Conservation (phyloP, 148 eudicot species). For the Fagopyrum tataricum region DNA sequence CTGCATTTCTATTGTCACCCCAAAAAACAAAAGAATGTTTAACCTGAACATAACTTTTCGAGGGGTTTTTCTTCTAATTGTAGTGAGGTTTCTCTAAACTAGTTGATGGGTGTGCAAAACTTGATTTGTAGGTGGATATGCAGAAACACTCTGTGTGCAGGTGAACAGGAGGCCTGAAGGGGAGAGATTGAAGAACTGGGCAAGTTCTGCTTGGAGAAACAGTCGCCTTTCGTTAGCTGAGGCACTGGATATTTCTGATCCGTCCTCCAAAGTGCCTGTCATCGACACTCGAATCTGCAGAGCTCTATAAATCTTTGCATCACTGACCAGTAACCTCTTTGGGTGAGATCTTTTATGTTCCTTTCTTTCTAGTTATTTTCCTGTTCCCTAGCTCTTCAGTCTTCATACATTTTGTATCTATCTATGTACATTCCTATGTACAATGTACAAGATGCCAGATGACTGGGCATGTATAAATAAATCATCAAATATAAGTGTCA, state of each 20-base stretch:
- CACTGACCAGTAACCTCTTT: neutral
- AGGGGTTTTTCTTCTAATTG: too few relatives aligned
- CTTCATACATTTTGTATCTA: neutral
- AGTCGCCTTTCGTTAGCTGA: slow-evolving; percentile 72
- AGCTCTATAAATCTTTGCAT: slow-evolving; percentile 31
- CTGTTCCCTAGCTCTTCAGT: neutral
- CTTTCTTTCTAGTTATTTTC: neutral
- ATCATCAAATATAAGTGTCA: neutral
- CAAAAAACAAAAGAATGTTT: too few relatives aligned
- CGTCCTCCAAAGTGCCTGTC: slow-evolving; percentile 55
- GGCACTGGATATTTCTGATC: slow-evolving; percentile 52
- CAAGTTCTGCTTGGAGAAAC: slow-evolving; percentile 68
- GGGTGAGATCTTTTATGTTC: too few relatives aligned
- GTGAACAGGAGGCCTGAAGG: slow-evolving; percentile 71
- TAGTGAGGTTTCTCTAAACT: neutral
- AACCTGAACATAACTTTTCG: too few relatives aligned
- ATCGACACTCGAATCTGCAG: slow-evolving; percentile 68
- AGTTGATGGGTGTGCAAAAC: neutral
- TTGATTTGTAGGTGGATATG: slow-evolving; percentile 58
- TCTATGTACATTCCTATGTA: neutral
- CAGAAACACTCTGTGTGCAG: slow-evolving; percentile 65
- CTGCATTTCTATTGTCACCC: too few relatives aligned
- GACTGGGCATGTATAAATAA: neutral
- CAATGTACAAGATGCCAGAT: neutral
- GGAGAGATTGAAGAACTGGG: slow-evolving; percentile 71